Percentiles rank a stretch among this genome's conserved stretches.
Evolutionary conservation across 1,284 basidiomycete species (phyloP).

Genomic region (Apiotrichum gamsii): DNA sequence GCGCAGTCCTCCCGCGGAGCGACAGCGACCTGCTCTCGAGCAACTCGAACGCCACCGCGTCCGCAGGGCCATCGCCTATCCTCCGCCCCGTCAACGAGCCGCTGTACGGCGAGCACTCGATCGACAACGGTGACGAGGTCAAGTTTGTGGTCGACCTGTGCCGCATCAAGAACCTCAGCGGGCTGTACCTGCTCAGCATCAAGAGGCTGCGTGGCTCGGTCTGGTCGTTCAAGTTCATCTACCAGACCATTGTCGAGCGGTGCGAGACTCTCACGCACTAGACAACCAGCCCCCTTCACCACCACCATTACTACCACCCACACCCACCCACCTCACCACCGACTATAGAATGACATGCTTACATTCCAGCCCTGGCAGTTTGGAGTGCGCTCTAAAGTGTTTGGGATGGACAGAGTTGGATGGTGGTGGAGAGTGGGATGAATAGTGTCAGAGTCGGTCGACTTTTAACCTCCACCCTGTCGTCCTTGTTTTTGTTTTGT

Average conservation of each 20-base stretch:
- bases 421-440: no score
- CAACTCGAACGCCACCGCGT: constrained; percentile 35
- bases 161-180: constrained; percentile 74
- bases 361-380: no score
- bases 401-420: no score
- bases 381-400: no score
- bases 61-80: constrained; percentile 9
- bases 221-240: constrained; percentile 88
- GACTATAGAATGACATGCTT: no score
- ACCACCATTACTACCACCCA: neutral
- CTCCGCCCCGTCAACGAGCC: constrained; percentile 49
- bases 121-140: constrained; percentile 86
- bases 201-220: constrained; percentile 84
- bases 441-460: no score
- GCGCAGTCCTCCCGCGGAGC: constrained; percentile 24
- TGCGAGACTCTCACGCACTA: constrained; percentile 38
- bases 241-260: constrained; percentile 74
- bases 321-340: neutral
- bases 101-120: constrained; percentile 66
- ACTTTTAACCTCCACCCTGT: no score
- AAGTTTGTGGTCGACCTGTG: constrained; percentile 88
- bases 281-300: neutral
- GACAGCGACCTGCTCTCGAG: constrained; percentile 40
- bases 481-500: no score
- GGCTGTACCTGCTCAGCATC: constrained; percentile 82